These are phyloP conservation scores for Thuja plicata DNA, from an alignment of 83 land plant genomes.

Conservation along the genomic window DNA sequence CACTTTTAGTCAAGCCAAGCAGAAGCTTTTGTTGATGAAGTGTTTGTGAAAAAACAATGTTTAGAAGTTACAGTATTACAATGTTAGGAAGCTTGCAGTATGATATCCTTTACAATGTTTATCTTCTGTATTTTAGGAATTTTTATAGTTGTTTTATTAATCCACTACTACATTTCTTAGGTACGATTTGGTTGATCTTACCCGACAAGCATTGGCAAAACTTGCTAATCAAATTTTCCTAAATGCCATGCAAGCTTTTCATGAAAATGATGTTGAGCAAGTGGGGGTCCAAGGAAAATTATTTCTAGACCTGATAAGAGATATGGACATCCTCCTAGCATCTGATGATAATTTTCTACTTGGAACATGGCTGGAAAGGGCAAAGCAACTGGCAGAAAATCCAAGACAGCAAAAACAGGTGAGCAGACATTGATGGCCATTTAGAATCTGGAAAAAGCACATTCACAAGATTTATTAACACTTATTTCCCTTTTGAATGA, in stretches of 20 bases:
- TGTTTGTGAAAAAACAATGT: background rate
- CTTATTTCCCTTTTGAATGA: background rate
- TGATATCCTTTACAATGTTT: background rate
- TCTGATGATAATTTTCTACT: slow-evolving; percentile 50
- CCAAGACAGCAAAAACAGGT: slow-evolving; percentile 39
- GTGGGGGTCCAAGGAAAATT: slow-evolving; percentile 15
- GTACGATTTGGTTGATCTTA: slow-evolving; percentile 52
- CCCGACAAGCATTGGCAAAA: slow-evolving; percentile 51
- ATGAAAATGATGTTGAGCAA: slow-evolving; percentile 23
- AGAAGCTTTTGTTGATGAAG: background rate
- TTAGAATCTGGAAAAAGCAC: background rate
- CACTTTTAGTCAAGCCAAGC: background rate
- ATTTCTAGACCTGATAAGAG: slow-evolving; percentile 39
- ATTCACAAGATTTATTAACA: background rate
- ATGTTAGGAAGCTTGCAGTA: background rate
- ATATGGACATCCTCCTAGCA: slow-evolving; percentile 41
- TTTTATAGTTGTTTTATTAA: background rate
- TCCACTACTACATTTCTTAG: slow-evolving; percentile 13
- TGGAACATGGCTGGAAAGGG: slow-evolving; percentile 56
- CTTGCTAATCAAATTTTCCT: slow-evolving; percentile 46
- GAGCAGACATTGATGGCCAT: background rate
- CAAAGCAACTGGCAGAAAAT: slow-evolving; percentile 42
- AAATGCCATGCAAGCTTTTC: slow-evolving; percentile 33
- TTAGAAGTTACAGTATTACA: background rate
- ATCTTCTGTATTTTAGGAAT: background rate